Conservation (phyloP, 208 protist genomes). For the Leishmania arabica region DNA sequence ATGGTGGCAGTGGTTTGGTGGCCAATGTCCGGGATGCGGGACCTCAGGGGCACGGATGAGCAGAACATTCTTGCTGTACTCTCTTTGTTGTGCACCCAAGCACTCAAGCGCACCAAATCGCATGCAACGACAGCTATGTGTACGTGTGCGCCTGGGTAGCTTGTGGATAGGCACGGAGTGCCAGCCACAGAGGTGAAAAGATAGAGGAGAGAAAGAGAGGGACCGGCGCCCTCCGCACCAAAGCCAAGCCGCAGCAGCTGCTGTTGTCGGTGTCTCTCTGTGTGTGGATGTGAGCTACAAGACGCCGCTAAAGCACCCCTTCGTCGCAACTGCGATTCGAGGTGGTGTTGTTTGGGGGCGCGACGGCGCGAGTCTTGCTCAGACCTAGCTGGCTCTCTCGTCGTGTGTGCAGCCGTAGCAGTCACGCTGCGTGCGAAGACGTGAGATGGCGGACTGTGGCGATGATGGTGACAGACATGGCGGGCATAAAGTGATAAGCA, state of each 20-base stretch:
- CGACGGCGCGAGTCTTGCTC: not conserved
- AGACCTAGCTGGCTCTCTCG: too few species aligned
- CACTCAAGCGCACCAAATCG: not conserved
- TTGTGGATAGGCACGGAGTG: not conserved
- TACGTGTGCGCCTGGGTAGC: not conserved
- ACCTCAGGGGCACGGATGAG: conserved; percentile 13
- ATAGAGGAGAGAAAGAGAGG: not conserved
- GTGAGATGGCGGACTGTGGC: not conserved
- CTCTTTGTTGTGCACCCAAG: not conserved
- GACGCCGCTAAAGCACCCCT: not conserved
- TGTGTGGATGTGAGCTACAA: conserved; percentile 2
- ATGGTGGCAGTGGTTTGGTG: conserved; percentile 53
- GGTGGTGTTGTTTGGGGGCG: not conserved
- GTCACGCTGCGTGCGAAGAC: not conserved
- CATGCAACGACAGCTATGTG: not conserved
- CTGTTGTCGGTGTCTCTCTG: not conserved
- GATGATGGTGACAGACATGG: not conserved
- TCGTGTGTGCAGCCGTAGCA: not conserved
- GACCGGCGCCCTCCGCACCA: not conserved
- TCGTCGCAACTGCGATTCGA: not conserved
- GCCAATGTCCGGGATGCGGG: conserved; percentile 43
- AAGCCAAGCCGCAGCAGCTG: not conserved
- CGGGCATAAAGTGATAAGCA: not conserved
- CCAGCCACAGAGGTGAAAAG: not conserved
- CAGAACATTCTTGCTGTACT: conserved; percentile 7